A percentile compares a stretch with the other conserved stretches of the same genome.
Evolutionary conservation across 1,284 basidiomycete species (phyloP).

Genomic region (Trichosporon inkin): DNA sequence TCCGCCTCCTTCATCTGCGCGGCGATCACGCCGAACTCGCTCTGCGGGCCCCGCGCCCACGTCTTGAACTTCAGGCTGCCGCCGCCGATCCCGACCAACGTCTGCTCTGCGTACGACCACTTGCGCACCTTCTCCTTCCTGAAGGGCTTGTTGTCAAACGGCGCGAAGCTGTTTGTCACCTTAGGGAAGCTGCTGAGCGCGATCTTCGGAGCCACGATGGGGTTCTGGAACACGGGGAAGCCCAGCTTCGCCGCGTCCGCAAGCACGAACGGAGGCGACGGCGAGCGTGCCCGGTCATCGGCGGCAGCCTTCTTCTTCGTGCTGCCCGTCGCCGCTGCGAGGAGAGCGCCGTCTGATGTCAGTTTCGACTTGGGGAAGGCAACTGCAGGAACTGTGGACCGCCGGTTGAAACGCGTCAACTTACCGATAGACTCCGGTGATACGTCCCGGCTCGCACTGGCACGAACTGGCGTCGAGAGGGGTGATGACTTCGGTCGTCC

Average conservation of each 20-base stretch:
- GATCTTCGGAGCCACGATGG: constrained; percentile 38
- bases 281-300: constrained; percentile 11
- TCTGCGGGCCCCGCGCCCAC: constrained; percentile 38
- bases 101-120: constrained; percentile 33
- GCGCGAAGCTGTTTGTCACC: constrained; percentile 41
- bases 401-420: neutral
- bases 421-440: constrained; percentile 32
- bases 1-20: constrained; percentile 40
- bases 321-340: constrained; percentile 13
- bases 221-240: constrained; percentile 45
- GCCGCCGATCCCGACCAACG: constrained; percentile 36
- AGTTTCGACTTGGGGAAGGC: neutral
- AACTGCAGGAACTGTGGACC: too few relatives aligned
- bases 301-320: neutral
- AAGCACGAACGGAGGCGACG: constrained; percentile 36
- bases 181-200: constrained; percentile 37
- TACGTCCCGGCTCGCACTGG: constrained; percentile 26
- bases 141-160: constrained; percentile 38
- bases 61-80: constrained; percentile 40
- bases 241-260: constrained; percentile 38
- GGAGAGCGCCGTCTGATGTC: constrained; percentile 12
- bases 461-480: constrained; percentile 17
- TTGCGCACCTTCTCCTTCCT: constrained; percentile 35
- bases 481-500: constrained; percentile 8
- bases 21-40: constrained; percentile 35